Percentiles rank a stretch among this genome's conserved stretches.
phyloP scores from a whole-genome alignment of 768 basidiomycete species.

The Coprinellus aureogranulatus region DNA sequence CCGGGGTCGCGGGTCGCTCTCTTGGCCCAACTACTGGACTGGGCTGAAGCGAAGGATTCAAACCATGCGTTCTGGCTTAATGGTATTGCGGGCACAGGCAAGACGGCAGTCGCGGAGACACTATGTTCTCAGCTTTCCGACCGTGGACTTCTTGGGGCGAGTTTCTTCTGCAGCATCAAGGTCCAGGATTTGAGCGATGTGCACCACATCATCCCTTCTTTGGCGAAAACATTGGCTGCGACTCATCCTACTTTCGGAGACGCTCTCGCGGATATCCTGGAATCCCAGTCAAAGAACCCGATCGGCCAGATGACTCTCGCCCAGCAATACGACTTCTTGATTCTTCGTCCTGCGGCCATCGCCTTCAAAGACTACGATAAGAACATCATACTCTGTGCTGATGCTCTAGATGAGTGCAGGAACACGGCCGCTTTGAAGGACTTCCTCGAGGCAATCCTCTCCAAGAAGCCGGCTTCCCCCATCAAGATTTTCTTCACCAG shows the following conservation, averaged over 20 bases:
- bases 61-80: slow-evolving; percentile 5
- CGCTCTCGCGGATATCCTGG: not conserved
- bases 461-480: slow-evolving; percentile 5
- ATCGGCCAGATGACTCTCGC: not conserved
- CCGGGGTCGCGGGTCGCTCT: not conserved
- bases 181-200: not conserved
- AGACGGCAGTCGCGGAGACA: slow-evolving; percentile 9
- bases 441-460: slow-evolving; percentile 12
- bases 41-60: not conserved
- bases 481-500: slow-evolving; percentile 23
- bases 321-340: not conserved
- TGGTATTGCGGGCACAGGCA: slow-evolving; percentile 9
- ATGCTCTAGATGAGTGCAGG: slow-evolving; percentile 21
- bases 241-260: not conserved
- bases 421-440: slow-evolving; percentile 10
- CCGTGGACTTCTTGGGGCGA: slow-evolving; percentile 2
- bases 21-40: not conserved
- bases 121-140: not conserved
- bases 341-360: not conserved
- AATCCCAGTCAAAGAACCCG: not conserved
- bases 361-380: not conserved
- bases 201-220: not conserved
- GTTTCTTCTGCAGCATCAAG: slow-evolving; percentile 8
- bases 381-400: slow-evolving; percentile 7
- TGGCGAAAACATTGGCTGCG: slow-evolving; percentile 1